Percentiles rank a stretch among this genome's conserved stretches.
These are phyloP conservation scores for Trichoderma asperelloides DNA, from an alignment of 495 filamentous ascomycete species.

Conservation along the genomic window DNA sequence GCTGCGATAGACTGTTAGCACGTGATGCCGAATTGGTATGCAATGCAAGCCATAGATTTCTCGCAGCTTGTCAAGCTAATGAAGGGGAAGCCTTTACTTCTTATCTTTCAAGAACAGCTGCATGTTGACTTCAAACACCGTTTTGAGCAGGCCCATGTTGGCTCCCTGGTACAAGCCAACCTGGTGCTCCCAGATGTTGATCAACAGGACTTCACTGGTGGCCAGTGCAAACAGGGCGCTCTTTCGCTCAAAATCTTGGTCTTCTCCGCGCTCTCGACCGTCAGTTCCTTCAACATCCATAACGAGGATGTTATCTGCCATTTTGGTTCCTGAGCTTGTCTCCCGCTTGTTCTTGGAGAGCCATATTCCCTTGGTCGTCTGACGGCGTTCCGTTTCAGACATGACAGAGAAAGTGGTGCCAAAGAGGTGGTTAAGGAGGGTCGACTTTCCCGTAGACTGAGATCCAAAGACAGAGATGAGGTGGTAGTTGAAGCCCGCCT, in stretches of 20 bases:
- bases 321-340: conserved; percentile 34
- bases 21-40: not conserved
- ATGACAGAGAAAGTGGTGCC: conserved; percentile 95
- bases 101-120: conserved; percentile 92
- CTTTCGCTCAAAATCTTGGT: conserved; percentile 98
- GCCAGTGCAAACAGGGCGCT: conserved; percentile 93
- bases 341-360: conserved; percentile 85
- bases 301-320: conserved; percentile 96
- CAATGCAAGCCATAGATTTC: not conserved
- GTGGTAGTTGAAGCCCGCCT: conserved; percentile 95
- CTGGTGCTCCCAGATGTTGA: conserved; percentile 99
- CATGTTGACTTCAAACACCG: conserved; percentile 96
- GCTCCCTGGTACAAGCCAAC: conserved; percentile 96
- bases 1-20: conserved; percentile 34
- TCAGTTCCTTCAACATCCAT: conserved; percentile 99
- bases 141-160: conserved; percentile 97
- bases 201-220: conserved; percentile 94
- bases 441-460: conserved; percentile 97
- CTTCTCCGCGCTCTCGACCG: conserved; percentile 90
- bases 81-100: conserved; percentile 45
- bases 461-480: conserved; percentile 97
- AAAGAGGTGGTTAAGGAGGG: conserved; percentile 90
- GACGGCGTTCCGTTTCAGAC: conserved; percentile 79
- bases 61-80: not conserved
- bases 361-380: conserved; percentile 99